These are phyloP conservation scores for Rhizoctonia solani DNA, from an alignment of 1,284 basidiomycete genomes.

Conservation along the genomic window DNA sequence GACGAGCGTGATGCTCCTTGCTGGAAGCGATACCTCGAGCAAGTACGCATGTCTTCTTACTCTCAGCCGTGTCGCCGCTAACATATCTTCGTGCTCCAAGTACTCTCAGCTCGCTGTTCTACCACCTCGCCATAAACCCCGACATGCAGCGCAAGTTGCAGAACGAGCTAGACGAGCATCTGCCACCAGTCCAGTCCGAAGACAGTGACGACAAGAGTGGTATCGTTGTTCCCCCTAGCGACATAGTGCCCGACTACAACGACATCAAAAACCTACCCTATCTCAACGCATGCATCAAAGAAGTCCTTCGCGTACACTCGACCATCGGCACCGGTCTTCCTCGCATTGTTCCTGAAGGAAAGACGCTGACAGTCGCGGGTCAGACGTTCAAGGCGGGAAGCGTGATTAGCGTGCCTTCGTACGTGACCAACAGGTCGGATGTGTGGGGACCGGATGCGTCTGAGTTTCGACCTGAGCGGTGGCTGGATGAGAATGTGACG, in stretches of 20 bases:
- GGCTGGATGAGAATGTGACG: too few species aligned
- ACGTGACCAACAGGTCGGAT: too few species aligned
- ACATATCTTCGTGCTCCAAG: not conserved
- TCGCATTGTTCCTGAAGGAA: constrained; percentile 25
- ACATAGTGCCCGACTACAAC: constrained; percentile 32
- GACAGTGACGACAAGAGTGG: not conserved
- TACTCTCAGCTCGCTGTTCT: not conserved
- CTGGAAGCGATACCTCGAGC: not conserved
- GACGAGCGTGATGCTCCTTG: not conserved
- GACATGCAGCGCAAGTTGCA: not conserved
- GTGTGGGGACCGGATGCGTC: too few species aligned
- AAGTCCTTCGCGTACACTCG: constrained; percentile 41
- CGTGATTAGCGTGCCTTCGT: too few species aligned
- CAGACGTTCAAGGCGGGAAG: constrained; percentile 27
- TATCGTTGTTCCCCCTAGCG: not conserved
- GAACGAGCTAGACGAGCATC: not conserved
- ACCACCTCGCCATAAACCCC: not conserved
- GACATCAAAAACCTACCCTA: too few species aligned
- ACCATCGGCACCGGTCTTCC: constrained; percentile 42
- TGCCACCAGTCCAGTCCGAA: not conserved
- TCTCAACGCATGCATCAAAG: constrained; percentile 44
- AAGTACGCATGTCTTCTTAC: not conserved
- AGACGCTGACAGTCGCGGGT: not conserved
- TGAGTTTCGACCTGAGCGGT: too few species aligned
- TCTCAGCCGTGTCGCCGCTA: not conserved